phyloP scores from a whole-genome alignment of 2,329 filamentous ascomycete genomes.

The Neoascochyta sp. region DNA sequence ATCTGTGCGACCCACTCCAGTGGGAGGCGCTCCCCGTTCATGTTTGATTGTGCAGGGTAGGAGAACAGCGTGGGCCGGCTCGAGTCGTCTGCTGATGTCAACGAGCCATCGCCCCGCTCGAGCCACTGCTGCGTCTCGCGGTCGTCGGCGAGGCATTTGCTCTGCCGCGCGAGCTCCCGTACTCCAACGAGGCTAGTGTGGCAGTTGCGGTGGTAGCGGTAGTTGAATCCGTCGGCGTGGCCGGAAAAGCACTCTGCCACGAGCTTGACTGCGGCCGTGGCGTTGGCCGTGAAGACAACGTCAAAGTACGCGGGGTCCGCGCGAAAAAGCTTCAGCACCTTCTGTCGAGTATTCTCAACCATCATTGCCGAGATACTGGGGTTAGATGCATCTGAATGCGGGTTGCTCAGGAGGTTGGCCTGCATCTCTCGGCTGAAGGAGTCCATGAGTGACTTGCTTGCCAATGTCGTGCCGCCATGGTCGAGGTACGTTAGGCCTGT shows the following conservation, averaged over 20 bases:
- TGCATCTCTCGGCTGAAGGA: slow-evolving; percentile 55
- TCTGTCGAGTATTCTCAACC: slow-evolving; percentile 46
- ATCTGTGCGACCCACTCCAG: slow-evolving; percentile 52
- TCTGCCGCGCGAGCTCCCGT: slow-evolving; percentile 61
- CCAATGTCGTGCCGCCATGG: slow-evolving; percentile 49
- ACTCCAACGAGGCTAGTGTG: slow-evolving; percentile 86
- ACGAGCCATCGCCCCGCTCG: background rate
- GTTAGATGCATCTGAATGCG: slow-evolving; percentile 61
- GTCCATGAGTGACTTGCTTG: slow-evolving; percentile 54
- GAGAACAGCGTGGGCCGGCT: slow-evolving; percentile 55
- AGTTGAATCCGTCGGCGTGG: slow-evolving; percentile 63
- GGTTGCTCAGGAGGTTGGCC: slow-evolving; percentile 62
- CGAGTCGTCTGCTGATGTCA: slow-evolving; percentile 9
- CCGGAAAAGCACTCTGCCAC: slow-evolving; percentile 72
- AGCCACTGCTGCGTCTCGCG: slow-evolving; percentile 65
- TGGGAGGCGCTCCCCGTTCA: slow-evolving; percentile 75
- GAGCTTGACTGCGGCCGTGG: slow-evolving; percentile 84
- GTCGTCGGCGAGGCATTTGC: slow-evolving; percentile 63
- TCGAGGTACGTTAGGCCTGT: slow-evolving; percentile 50
- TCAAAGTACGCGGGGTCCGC: slow-evolving; percentile 79
- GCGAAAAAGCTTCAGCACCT: slow-evolving; percentile 66
- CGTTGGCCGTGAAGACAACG: slow-evolving; percentile 87
- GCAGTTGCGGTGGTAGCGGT: slow-evolving; percentile 74
- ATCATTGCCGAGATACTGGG: slow-evolving; percentile 56
- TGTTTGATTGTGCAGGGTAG: slow-evolving; percentile 87